Base-by-base conservation (phyloP, 1,284 basidiomycete genomes). In the Leccinum insolens region DNA sequence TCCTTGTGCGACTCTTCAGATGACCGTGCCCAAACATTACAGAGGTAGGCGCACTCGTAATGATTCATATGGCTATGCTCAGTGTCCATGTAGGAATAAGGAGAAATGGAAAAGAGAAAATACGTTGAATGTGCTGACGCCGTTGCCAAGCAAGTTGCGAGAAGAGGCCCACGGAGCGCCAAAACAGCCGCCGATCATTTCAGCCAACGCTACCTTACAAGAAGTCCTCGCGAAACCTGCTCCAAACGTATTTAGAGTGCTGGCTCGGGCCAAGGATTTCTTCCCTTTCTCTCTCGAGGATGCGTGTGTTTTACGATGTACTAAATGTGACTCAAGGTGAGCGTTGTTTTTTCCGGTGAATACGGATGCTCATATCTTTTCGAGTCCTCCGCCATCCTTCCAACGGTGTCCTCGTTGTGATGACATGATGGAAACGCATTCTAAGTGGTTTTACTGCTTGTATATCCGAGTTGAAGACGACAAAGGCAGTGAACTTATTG, bases 231-330 rank as follows among this genome's bases (percentile, higher is more conserved):
- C 71, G 2, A 75, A 71, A 58, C 69, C 77, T 3, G 74, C 75
- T 46, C 82, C 82, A 8, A 77, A 74, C 28, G 81, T 79, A 65
- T 86, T 83, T 70, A 81, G 76, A 37, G 75, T 91, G 20, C 71
- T 79, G 12, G 89, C 86, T 7, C 84, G 84, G 22, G 82, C 85
- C 4, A 74, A 86, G 7, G 87, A 89, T 73, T 89, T 86, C 72
- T 84, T 81, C 70, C 90, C 90, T 1, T 77, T 82, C 57, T 72
- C 81, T 28, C 73, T 90, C 25, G 70, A 78, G 31, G 82, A 88
- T 28, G 86, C 83, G 34, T 81, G 83, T 46, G 76, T 81, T 20
- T 77, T 84, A 46, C 78, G 78, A 65, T 92, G 90, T 75, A 82
- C 77, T 7, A 82, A 81, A 6, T 91, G 91, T 74, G 74, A 83